A percentile compares a stretch with the other conserved stretches of the same genome.
Conservation (phyloP, 2,329 filamentous ascomycete species). For the Pleoardoris graminearum region DNA sequence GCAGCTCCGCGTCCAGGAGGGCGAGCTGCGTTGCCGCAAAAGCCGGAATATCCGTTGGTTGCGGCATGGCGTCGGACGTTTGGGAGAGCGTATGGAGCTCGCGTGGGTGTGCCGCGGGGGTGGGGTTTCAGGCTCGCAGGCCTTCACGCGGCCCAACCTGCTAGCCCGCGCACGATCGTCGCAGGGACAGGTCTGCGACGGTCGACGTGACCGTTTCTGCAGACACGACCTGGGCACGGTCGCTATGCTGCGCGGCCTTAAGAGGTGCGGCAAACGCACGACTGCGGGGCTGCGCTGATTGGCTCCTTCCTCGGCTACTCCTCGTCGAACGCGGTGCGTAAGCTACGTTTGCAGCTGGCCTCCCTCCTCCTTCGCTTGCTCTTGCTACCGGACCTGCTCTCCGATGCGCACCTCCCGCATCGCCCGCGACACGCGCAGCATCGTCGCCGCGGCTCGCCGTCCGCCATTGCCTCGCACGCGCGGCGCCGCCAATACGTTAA, state of each 20-base stretch:
- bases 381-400: too few species aligned
- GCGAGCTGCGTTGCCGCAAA: slow-evolving; percentile 73
- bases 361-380: too few species aligned
- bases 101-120: slow-evolving; percentile 7
- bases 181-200: slow-evolving; percentile 10
- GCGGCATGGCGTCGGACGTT: slow-evolving; percentile 28
- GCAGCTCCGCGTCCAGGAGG: slow-evolving; percentile 71
- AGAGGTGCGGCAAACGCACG: not conserved
- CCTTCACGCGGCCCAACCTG: not conserved
- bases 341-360: too few species aligned
- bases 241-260: not conserved
- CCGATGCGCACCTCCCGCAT: slow-evolving; percentile 45
- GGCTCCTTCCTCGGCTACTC: not conserved
- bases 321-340: too few species aligned
- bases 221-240: slow-evolving; percentile 6
- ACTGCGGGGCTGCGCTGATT: slow-evolving; percentile 9
- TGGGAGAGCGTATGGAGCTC: too few species aligned
- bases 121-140: slow-evolving; percentile 6
- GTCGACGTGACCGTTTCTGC: slow-evolving; percentile 23
- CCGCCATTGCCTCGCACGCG: slow-evolving; percentile 39
- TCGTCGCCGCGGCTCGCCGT: slow-evolving; percentile 34
- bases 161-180: slow-evolving; percentile 15
- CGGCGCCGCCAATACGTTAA: slow-evolving; percentile 30
- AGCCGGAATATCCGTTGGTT: slow-evolving; percentile 59
- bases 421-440: slow-evolving; percentile 41